Conservation (phyloP, 306 rosid genomes). For the Castanopsis chinensis region DNA sequence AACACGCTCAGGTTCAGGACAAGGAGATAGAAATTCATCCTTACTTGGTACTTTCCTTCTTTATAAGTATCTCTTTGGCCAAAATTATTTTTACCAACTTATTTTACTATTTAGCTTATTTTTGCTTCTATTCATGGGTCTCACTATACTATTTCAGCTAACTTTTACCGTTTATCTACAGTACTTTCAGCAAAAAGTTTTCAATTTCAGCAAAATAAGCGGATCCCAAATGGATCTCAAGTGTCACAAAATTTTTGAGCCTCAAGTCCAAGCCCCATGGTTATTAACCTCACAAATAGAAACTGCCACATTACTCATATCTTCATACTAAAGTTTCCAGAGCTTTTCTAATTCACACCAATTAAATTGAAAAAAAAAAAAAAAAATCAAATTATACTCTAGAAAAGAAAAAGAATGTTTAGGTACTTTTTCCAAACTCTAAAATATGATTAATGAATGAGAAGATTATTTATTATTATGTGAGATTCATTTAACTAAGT, state of each 20-base stretch:
- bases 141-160: too few relatives aligned
- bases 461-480: too few relatives aligned
- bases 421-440: too few relatives aligned
- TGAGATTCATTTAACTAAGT: too few relatives aligned
- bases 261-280: constrained; percentile 30
- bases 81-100: too few relatives aligned
- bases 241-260: constrained; percentile 26
- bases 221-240: accelerated
- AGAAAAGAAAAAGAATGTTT: too few relatives aligned
- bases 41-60: constrained; percentile 35
- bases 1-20: constrained; percentile 46
- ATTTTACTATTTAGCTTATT: too few relatives aligned
- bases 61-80: not conserved
- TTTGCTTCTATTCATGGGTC: accelerated
- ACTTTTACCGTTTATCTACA: accelerated
- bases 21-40: constrained; percentile 47
- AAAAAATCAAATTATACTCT: not conserved
- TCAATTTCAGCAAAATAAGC: too few relatives aligned
- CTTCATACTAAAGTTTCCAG: constrained; percentile 40
- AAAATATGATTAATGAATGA: not conserved
- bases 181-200: too few relatives aligned
- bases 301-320: constrained; percentile 20
- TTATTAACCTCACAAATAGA: constrained; percentile 41
- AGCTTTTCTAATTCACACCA: constrained; percentile 33
- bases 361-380: not conserved